These are phyloP conservation scores for Yamadazyma kanchanaburiensis DNA, from an alignment of 1,139 yeast species.

Conservation along the genomic window DNA sequence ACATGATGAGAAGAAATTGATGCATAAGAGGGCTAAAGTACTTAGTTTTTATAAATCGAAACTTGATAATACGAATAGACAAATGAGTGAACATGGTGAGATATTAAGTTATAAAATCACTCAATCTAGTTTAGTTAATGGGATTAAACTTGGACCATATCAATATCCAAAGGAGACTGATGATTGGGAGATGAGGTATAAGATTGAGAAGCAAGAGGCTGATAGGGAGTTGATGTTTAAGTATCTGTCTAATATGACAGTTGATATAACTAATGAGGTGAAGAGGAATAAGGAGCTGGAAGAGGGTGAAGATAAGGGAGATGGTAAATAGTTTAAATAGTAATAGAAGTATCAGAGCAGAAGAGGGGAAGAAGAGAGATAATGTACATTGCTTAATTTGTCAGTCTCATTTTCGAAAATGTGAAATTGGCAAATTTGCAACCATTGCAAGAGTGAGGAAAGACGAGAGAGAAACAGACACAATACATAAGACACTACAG, in stretches of 20 bases:
- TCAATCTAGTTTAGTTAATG: too few species aligned
- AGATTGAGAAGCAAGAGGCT: background rate
- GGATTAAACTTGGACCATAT: background rate
- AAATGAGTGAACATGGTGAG: background rate
- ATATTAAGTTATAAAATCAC: background rate
- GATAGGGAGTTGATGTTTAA: background rate
- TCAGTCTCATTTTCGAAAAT: too few species aligned
- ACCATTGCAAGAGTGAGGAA: too few species aligned
- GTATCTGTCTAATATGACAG: background rate
- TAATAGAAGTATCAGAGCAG: too few species aligned
- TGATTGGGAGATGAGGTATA: conserved; percentile 1
- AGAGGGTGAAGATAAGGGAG: too few species aligned
- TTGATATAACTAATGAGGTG: background rate
- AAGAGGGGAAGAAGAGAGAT: too few species aligned
- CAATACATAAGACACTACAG: too few species aligned
- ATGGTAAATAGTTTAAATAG: too few species aligned
- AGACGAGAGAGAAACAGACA: too few species aligned
- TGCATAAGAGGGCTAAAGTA: background rate
- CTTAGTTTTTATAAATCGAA: background rate
- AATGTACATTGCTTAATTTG: too few species aligned
- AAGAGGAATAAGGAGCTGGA: too few species aligned
- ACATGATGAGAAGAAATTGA: background rate
- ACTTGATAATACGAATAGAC: background rate
- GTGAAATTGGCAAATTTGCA: too few species aligned
- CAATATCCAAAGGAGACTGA: background rate